Base-by-base conservation (phyloP, 2,329 filamentous ascomycete species). In the Talaromyces amestolkiae region DNA sequence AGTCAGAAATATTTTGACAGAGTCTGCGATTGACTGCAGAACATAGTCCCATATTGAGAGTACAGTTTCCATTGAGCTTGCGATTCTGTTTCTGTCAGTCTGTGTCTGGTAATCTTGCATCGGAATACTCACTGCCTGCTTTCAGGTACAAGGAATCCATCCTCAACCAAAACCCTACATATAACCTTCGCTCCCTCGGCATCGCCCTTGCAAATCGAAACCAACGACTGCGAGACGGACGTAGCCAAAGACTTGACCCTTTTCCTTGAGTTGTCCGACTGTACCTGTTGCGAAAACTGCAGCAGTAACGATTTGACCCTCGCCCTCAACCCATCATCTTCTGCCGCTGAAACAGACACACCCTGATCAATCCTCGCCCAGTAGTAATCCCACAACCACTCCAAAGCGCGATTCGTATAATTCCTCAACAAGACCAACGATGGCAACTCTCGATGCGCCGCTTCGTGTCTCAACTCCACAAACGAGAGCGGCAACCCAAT, bases 321-420 rank as follows among this genome's bases (percentile, higher is more conserved):
- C 9, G 5, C 54, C 24, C 33, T 39, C 62, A 51, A 49, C 24
- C 22, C 53, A 31, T 51, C 54, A 7, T 59, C 15, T n/a, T 17
- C 62, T 47, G 24, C 7, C 8, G 7, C 49, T 2, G 27, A 11
- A 6, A 33, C 33, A n/a, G 8, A 11, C 10, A 22, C 27, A 13
- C 51, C n/a, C 63, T 47, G 39, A 63, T 82, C 81, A 22, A 88
- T 74, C 43, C 80, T 78, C 13, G 73, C 78, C 93, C 93, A 98
- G 80, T 96, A 97, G 76, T 91, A 91, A 62, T 88, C 84, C 91
- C 92, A 97, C 61, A 97, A 88, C 93, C 93, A 97, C 53, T 83
- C 82, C 68, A 97, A 81, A 0, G 90, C 91, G 71, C 89, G 87
- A 68, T 83, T 80, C 1, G 90, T 87, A 1, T 90, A 90, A 41